Base-by-base conservation (phyloP, 805 yeast species). In the Ogataea trehalophila region DNA sequence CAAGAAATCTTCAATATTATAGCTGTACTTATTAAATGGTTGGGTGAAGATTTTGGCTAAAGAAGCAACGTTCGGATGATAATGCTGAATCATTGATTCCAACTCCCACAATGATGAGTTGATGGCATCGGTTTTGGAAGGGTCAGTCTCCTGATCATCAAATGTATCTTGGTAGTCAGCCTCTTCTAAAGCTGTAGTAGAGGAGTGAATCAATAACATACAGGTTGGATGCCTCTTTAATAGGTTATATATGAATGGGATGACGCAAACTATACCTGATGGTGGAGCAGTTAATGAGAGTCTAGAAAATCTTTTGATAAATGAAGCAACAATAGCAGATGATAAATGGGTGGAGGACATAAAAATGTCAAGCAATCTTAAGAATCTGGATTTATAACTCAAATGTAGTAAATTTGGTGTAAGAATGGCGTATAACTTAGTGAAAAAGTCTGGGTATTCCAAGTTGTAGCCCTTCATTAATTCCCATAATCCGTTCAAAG, bases 41-140 rank as follows among this genome's bases (percentile, higher is more conserved):
- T 94, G 97, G 17, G 82, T 76, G 61, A 87, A 86, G 31, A 94
- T 87, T 62, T 81, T 84, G 16, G 97, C 97, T 57, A 94, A 72
- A 0, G 97, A 85, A 1, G 97, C 92, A 13, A 94, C 89, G 59
- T 94, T 94, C 15, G 98, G 97, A 68, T 94, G 98, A 62, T 90
- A 92, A 63, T 94, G 99, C 13, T 79, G 67, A 44, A 57, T 54
- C 71, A 83, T 80, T 0, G 95, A 75, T 49, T 86, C 87, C 47
- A 92, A 63, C 66, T 94, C 99, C 99, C 99, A 94, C 42, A 91
- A 67, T 0, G 97, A 91, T 0, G 96, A 87, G 7, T 77, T 83
- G 34, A 91, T 70, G 4, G 98, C 97, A 33, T 79, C 72, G 0
- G 97, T 85, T 48, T 76, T 70, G 48, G 85, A 73, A 2, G 99